Evolutionary conservation across 208 protist genomes (phyloP).

Genomic region (Wallacemonas collosoma): DNA sequence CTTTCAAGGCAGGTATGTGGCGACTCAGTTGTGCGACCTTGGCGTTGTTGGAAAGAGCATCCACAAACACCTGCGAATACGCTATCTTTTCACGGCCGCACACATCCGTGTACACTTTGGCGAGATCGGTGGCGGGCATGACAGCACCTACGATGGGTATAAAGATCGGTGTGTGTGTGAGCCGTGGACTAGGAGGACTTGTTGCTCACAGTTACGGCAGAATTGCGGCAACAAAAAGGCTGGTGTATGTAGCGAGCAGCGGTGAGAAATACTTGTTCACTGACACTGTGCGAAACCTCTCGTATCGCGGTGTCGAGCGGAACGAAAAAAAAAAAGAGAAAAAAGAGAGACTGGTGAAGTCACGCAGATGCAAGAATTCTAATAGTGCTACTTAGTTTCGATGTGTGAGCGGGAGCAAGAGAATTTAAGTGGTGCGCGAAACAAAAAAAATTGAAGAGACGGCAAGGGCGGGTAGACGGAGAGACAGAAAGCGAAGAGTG

Average conservation of each 20-base stretch:
- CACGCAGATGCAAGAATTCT: neutral
- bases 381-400: neutral
- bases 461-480: no score
- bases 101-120: conserved; percentile 59
- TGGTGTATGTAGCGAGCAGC: no score
- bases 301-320: neutral
- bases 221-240: no score
- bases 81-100: conserved; percentile 73
- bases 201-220: no score
- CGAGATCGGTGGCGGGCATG: conserved; percentile 6
- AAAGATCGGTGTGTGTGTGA: no score
- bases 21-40: conserved; percentile 51
- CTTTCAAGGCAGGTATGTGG: conserved; percentile 59
- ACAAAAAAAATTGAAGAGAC: neutral
- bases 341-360: neutral
- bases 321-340: conserved; percentile 1
- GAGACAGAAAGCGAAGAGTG: neutral
- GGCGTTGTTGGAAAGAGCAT: conserved; percentile 67
- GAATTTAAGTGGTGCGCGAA: neutral
- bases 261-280: neutral
- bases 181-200: no score
- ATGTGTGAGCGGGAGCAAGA: conserved; percentile 5
- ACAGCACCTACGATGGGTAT: no score
- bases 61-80: conserved; percentile 63
- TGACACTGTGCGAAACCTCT: neutral